Conservation (phyloP, 1,284 basidiomycete species). For the Sporisorium sorghi region DNA sequence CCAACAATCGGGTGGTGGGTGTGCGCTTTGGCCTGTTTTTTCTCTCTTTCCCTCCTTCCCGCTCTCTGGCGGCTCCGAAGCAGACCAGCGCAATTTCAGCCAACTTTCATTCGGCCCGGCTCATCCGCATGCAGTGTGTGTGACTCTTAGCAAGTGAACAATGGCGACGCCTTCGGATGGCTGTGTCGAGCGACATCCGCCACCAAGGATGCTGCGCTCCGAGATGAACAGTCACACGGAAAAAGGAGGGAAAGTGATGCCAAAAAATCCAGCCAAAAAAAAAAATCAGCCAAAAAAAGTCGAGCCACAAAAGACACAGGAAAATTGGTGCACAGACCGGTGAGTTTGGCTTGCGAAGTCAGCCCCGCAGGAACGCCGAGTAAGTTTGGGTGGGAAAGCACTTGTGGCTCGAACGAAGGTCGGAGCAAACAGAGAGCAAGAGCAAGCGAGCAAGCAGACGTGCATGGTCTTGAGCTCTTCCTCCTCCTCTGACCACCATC, state of each 20-base stretch:
- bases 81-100: neutral
- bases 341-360: neutral
- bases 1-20: neutral
- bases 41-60: neutral
- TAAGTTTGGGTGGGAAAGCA: neutral
- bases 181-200: slow-evolving; percentile 3
- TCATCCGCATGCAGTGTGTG: too few species aligned
- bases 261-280: neutral
- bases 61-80: neutral
- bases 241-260: neutral
- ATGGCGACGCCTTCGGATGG: neutral
- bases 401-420: neutral
- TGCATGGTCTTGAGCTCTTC: too few species aligned
- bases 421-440: neutral
- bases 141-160: neutral
- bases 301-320: neutral
- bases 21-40: slow-evolving; percentile 5
- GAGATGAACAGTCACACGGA: neutral
- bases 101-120: neutral
- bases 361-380: neutral
- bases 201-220: neutral
- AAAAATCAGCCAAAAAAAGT: neutral
- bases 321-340: too few species aligned
- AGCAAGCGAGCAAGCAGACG: neutral
- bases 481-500: slow-evolving; percentile 2